phyloP scores from a whole-genome alignment of 2,329 filamentous ascomycete genomes.

The Cercospora sojina region DNA sequence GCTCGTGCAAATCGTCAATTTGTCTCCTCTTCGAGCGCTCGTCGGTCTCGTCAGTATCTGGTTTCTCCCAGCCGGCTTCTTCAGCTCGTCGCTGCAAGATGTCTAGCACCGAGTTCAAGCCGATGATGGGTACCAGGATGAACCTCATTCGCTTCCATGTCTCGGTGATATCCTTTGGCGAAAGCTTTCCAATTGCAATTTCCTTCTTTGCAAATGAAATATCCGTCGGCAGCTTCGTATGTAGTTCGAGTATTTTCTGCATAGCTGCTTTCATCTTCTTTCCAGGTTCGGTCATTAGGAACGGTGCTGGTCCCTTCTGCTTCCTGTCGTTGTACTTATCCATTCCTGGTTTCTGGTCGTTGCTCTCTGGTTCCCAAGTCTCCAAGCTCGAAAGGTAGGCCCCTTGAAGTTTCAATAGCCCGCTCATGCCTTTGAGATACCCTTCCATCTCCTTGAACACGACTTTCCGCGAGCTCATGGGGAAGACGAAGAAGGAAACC shows the following conservation, averaged over 20 bases:
- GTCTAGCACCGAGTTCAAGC: slow-evolving; percentile 67
- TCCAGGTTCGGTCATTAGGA: slow-evolving; percentile 28
- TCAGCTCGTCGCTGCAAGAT: slow-evolving; percentile 67
- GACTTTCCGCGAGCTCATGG: slow-evolving; percentile 63
- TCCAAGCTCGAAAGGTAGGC: slow-evolving; percentile 65
- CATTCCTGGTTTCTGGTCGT: neutral
- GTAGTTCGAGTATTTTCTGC: slow-evolving; percentile 49
- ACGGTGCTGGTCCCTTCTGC: neutral
- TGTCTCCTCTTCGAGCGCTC: slow-evolving; percentile 20
- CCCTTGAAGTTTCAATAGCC: slow-evolving; percentile 60
- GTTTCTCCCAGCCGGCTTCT: slow-evolving; percentile 50
- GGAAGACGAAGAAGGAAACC: slow-evolving; percentile 65
- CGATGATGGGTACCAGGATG: slow-evolving; percentile 65
- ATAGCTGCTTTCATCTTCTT: slow-evolving; percentile 36
- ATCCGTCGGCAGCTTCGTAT: slow-evolving; percentile 67
- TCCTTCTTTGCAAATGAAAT: slow-evolving; percentile 72
- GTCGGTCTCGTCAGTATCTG: slow-evolving; percentile 23
- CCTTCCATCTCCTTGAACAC: slow-evolving; percentile 63
- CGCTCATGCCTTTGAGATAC: slow-evolving; percentile 56
- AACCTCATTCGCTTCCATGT: slow-evolving; percentile 61
- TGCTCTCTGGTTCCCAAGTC: slow-evolving; percentile 49
- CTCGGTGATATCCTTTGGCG: slow-evolving; percentile 61
- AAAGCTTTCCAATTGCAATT: slow-evolving; percentile 66
- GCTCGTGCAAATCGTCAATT: slow-evolving; percentile 56
- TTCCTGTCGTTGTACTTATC: neutral